Percentiles rank a stretch among this genome's conserved stretches.
These are phyloP conservation scores for Erythrophleum ivorense DNA, from an alignment of 331 rosid genomes.

Conservation along the genomic window DNA sequence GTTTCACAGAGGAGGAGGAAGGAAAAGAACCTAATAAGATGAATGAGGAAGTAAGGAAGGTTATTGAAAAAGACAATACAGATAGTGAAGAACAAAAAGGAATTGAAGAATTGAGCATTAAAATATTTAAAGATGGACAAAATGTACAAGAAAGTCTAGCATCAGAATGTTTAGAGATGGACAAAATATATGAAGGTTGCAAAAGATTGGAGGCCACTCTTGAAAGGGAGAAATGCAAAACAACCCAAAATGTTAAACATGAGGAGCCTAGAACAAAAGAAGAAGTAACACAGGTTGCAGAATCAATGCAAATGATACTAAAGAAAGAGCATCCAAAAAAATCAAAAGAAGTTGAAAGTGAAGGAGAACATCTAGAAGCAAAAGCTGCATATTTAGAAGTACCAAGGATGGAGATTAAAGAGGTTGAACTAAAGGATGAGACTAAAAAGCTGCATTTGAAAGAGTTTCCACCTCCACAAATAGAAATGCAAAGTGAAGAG, in stretches of 20 bases:
- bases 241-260: constrained; percentile 20
- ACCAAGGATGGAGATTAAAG: neutral
- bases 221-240: neutral
- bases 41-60: no score
- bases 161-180: no score
- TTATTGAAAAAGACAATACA: no score
- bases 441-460: neutral
- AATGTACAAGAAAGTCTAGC: no score
- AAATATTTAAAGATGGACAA: no score
- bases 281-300: neutral
- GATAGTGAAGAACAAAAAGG: no score
- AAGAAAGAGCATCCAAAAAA: constrained; percentile 11
- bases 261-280: constrained; percentile 21
- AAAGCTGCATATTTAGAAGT: constrained; percentile 16
- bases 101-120: no score
- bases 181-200: no score
- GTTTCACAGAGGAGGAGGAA: no score
- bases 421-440: neutral
- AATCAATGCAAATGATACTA: neutral
- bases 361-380: constrained; percentile 16
- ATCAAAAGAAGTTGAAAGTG: neutral
- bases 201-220: no score
- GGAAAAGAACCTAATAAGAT: no score
- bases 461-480: neutral
- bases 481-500: no score